Base-by-base conservation (phyloP, 2,329 filamentous ascomycete genomes). In the Phoma herbarum region DNA sequence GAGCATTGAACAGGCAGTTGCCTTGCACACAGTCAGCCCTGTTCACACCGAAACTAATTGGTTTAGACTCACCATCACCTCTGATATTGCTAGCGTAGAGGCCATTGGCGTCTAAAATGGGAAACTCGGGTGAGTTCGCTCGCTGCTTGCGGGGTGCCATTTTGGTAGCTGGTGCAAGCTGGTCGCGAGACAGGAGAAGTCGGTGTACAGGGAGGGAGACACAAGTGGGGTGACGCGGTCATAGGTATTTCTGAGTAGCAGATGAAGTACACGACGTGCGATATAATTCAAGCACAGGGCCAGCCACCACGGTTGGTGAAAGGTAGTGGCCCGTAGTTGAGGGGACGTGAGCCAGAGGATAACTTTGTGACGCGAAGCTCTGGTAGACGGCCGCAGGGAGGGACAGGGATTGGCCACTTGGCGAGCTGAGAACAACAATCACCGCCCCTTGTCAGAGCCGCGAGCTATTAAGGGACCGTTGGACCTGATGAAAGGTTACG, bases 1-100 rank as follows among this genome's bases (percentile, higher is more conserved):
- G 80, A 61, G 87, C 87, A 75, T 87, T 86, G 79, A 90, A 90
- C 35, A 90, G 83, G 75, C 88, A 90, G 78, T 90, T 90, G 66
- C 87, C 88, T 90, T 62, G 57, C 65, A 41, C 58, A 28, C 35
- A 63, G 59, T 73, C 60, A 71, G 70, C 65, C 53, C 29, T 53
- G 57, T 42, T 31, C 29, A 46, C 26, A 23, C 50, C 28, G 49
- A 63, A 57, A 61, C 20, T 47, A 31, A 52, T 33, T 51, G 64
- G 50, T 55, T 65, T 18, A 64, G 47, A 79, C 83, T 81, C 82
- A 87, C 88, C 87, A 77, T 89, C 87, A 59, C 86, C 88, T 61
- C 80, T 79, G 47, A 86, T 88, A 37, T 84, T 78, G 55, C 83
- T 77, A 57, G 84, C 83, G 77, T 88, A 88, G 54, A 90, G 79